Base-by-base conservation (phyloP, 164 flowering plant species). In the Aristolochia californica region DNA sequence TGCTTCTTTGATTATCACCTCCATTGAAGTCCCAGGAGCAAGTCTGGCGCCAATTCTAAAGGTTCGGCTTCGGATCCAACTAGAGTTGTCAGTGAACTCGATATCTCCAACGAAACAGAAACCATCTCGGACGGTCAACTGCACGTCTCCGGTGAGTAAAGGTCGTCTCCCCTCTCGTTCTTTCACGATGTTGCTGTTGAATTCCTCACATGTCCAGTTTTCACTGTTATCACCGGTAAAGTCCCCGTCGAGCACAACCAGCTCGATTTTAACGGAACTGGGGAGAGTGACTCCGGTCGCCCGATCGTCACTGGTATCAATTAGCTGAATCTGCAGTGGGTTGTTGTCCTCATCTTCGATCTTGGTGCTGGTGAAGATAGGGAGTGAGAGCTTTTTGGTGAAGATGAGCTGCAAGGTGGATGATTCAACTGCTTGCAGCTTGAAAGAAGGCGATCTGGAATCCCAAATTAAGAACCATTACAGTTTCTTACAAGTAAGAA, bases 31-130 rank as follows among this genome's bases (percentile, higher is more conserved):
- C 22, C 74, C 83, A 0, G 50, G 61, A 25, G 53, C 70, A 0
- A 87, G 77, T 53, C 77, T 75, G 3, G 77, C 95, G 12, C 82
- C 95, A 14, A 87, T 53, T 48, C 83, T 55, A 62, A 87, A 87
- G 40, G 55, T 75, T 38, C 88, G 63, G 59, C 91, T 74, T 44
- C 95, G 52, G 18, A 77, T 77, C 95, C 95, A 87, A 66, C 91
- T 81, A 17, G 95, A 87, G 45, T 87, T 87, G 40, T 87, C 95
- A 0, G 95, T 87, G 49, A 87, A 76, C 63, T 74, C 71, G 0
- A 87, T 53, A 10, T 75, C 85, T 16, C 78, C 80, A 0, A 84
- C 45, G 7, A 51, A 0, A 0, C 64, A 77, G 10, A 25, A 21
- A 11, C 90, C 84, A 26, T 77, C 78, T 43, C 80, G 77, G 58